Evolutionary conservation across 441 rosid genomes (phyloP), one percentile per base, ranked within the genome.

Genomic region (Pelargonium fulgidum): DNA sequence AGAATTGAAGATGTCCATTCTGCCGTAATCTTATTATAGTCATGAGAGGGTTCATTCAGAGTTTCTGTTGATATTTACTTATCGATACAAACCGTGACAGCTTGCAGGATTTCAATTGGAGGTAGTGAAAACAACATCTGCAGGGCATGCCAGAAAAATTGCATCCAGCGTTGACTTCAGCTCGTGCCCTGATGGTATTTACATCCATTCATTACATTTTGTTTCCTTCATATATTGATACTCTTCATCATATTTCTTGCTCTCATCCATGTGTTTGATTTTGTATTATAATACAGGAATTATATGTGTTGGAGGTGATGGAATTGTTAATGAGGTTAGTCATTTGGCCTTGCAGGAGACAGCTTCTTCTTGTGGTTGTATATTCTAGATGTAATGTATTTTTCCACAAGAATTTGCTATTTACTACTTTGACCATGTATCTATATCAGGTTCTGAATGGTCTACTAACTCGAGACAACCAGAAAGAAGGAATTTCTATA

Each of bases 231-330:
- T 50, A 58, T 29, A 58, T 65, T 66, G 68, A 64, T 71, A 70
- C 36, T 47, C 62, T 36, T 17, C 47, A 29, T 52, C 10, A 13
- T 44, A n/a, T 68, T 65, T 65, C 62, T 47, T 62, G n/a, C 42
- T 62, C 39, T 65, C 13, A 59, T 36, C 20, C 13, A 39, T 75
- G 67, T 77, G 47, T 58, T 12, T 70, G 44, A 70, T 71, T 75
- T 39, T 71, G 61, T 59, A 20, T 82, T 65, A 68, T 76, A 59
- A n/a, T 79, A 44, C 85, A 93, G 99, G 99, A 68, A 93, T 93
- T 50, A 89, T 93, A 58, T 93, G 99, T 52, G 89, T 93, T 64
- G 99, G 99, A 26, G 99, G 99, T 64, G 99, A 93, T 72, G 99
- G 99, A 66, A 89, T 93, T 74, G 89, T 93, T 73, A 93, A 91